Conservation (phyloP, 2,329 filamentous ascomycete genomes). For the Lizonia empirigonia region DNA sequence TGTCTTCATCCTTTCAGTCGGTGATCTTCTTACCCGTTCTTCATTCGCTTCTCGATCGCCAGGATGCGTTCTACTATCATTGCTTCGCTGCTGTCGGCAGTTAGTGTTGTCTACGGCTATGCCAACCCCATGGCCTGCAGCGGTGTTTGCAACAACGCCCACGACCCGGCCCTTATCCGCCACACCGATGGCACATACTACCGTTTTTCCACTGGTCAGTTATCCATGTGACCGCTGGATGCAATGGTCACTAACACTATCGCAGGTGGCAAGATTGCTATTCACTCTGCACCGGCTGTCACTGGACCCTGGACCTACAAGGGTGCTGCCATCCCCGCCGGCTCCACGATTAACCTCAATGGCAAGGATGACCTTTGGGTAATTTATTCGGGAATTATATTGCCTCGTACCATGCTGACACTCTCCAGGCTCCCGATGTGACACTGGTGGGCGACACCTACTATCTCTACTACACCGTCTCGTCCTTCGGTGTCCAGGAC, state of each 20-base stretch:
- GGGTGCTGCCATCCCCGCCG: constrained; percentile 54
- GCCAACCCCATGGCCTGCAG: constrained; percentile 50
- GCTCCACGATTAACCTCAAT: constrained; percentile 53
- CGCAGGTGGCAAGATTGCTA: constrained; percentile 55
- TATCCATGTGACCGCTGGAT: too few relatives aligned
- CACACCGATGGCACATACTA: constrained; percentile 58
- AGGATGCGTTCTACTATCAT: constrained; percentile 30
- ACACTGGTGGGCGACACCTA: constrained; percentile 62
- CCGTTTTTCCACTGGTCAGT: constrained; percentile 61
- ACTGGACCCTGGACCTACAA: constrained; percentile 58
- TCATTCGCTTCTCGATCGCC: constrained; percentile 10
- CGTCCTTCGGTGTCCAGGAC: constrained; percentile 64
- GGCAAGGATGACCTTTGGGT: constrained; percentile 60
- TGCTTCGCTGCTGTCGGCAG: constrained; percentile 26
- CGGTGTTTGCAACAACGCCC: constrained; percentile 52
- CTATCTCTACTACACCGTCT: constrained; percentile 71
- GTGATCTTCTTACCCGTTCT: background rate
- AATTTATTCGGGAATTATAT: constrained; percentile 10
- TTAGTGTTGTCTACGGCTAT: constrained; percentile 40
- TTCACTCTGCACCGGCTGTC: constrained; percentile 55
- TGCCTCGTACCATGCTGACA: constrained; percentile 2
- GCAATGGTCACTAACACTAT: too few relatives aligned
- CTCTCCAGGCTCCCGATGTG: constrained; percentile 67
- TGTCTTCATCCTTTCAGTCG: background rate
- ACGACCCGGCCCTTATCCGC: constrained; percentile 58